phyloP scores from a whole-genome alignment of 257 asterid genomes.

The Leptodermis oblonga region DNA sequence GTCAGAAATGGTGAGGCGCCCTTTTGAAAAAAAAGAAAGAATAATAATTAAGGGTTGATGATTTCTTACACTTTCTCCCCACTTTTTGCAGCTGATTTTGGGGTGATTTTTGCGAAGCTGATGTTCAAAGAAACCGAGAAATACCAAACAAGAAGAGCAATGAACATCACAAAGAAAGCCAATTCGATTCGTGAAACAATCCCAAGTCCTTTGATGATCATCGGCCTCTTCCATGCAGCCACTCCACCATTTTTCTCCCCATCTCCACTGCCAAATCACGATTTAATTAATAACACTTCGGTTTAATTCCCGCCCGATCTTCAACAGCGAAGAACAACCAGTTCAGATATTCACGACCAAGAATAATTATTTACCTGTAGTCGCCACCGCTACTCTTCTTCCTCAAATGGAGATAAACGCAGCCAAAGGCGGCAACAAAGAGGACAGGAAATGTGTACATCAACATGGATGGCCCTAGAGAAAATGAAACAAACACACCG shows the following conservation, averaged over 20 bases:
- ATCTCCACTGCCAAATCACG: background rate
- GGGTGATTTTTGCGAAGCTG: conserved; percentile 43
- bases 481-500: background rate
- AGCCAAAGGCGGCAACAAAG: conserved; percentile 63
- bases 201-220: conserved; percentile 68
- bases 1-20: too few species aligned
- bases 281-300: too few species aligned
- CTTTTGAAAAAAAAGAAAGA: too few species aligned
- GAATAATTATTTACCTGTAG: background rate
- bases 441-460: conserved; percentile 53
- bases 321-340: background rate
- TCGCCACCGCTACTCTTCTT: conserved; percentile 23
- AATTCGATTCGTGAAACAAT: conserved; percentile 70
- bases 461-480: conserved; percentile 50
- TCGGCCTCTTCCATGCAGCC: conserved; percentile 61
- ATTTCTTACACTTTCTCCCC: conserved; percentile 55
- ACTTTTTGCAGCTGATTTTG: conserved; percentile 41
- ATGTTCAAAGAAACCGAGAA: conserved; percentile 37
- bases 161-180: conserved; percentile 63
- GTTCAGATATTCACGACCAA: background rate
- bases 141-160: conserved; percentile 70
- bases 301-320: too few species aligned
- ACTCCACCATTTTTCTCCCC: conserved; percentile 17
- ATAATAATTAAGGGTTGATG: too few species aligned
- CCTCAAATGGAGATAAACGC: conserved; percentile 64